Percentiles rank a stretch among this genome's conserved stretches.
These are phyloP conservation scores for Thinopyrum elongatum DNA, from an alignment of 176 grass and related monocot genomes.

Conservation along the genomic window DNA sequence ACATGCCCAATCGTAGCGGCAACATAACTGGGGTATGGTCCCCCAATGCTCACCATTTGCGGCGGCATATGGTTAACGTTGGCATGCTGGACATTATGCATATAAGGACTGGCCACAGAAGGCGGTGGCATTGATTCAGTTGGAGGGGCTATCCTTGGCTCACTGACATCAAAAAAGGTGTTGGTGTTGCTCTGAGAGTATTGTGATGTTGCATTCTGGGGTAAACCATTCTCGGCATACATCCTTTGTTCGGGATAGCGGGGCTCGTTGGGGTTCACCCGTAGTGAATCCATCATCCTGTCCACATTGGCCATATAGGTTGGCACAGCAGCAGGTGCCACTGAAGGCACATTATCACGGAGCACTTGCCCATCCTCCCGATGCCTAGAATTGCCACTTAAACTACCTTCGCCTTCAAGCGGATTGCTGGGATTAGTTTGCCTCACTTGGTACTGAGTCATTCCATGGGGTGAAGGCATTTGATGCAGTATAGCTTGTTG, in stretches of 20 bases:
- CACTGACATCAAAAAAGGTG: constrained; percentile 47
- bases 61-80: constrained; percentile 50
- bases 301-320: constrained; percentile 51
- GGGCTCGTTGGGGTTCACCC: constrained; percentile 36
- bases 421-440: constrained; percentile 25
- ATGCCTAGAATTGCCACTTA: constrained; percentile 45
- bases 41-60: constrained; percentile 57
- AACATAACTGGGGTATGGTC: constrained; percentile 56
- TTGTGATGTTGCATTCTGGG: constrained; percentile 44
- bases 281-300: constrained; percentile 57
- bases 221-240: constrained; percentile 33
- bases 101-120: constrained; percentile 45
- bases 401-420: constrained; percentile 49
- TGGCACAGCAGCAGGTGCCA: constrained; percentile 41
- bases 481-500: constrained; percentile 31
- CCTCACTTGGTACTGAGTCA: constrained; percentile 41
- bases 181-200: constrained; percentile 49
- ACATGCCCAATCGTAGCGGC: constrained; percentile 42
- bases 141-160: constrained; percentile 45
- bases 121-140: constrained; percentile 44
- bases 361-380: constrained; percentile 39
- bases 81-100: constrained; percentile 61
- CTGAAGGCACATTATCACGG: constrained; percentile 28
- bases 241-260: constrained; percentile 44
- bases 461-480: constrained; percentile 32